Conservation (phyloP, 495 filamentous ascomycete genomes). For the Lindgomyces ingoldianus region DNA sequence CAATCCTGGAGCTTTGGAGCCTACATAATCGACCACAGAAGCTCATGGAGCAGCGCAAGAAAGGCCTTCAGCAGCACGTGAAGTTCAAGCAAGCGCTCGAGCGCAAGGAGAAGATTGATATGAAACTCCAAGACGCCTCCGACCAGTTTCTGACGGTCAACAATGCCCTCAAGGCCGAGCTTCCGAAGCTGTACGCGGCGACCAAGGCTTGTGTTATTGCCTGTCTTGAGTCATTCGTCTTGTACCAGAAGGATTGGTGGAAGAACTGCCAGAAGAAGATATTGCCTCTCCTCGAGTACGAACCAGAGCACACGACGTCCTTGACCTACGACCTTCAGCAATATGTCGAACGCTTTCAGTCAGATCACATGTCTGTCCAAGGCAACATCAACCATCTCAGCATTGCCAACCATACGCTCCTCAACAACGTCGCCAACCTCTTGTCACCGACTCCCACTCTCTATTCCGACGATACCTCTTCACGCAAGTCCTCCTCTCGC, state of each 20-base stretch:
- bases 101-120: constrained; percentile 76
- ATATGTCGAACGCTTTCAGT: constrained; percentile 55
- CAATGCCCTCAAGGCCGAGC: constrained; percentile 85
- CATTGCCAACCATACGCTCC: constrained; percentile 60
- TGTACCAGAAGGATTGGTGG: constrained; percentile 79
- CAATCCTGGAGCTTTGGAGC: constrained; percentile 77
- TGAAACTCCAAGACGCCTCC: constrained; percentile 75
- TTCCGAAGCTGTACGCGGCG: constrained; percentile 78
- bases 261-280: constrained; percentile 78
- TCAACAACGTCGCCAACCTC: constrained; percentile 57
- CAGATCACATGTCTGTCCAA: constrained; percentile 67
- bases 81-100: constrained; percentile 75
- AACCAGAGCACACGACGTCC: constrained; percentile 62
- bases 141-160: constrained; percentile 89
- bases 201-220: constrained; percentile 79
- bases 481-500: constrained; percentile 41
- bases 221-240: constrained; percentile 76
- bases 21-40: constrained; percentile 72
- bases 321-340: constrained; percentile 57
- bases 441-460: constrained; percentile 54
- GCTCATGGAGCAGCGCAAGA: constrained; percentile 88
- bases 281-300: constrained; percentile 65
- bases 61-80: constrained; percentile 84
- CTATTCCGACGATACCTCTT: constrained; percentile 40
- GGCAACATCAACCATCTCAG: constrained; percentile 55